Evolutionary conservation across 306 rosid species (phyloP).

Genomic region (Gastrolobium bilobum): DNA sequence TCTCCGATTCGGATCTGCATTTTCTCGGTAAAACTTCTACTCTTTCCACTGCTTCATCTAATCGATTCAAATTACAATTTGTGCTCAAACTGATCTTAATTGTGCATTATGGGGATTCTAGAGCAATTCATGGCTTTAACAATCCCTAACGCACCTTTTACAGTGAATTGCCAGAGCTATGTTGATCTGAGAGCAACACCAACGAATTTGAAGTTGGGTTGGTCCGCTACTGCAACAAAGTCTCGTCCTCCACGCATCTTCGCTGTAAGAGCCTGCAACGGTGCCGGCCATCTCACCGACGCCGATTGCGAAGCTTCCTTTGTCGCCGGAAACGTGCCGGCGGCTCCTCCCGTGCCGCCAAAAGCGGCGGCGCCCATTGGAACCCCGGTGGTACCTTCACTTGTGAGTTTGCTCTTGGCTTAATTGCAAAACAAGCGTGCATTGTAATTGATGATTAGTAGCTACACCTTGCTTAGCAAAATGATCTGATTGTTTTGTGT

Average conservation of each 20-base stretch:
- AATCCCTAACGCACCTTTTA: slow-evolving; percentile 54
- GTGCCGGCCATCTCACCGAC: slow-evolving; percentile 56
- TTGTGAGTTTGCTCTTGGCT: slow-evolving; percentile 58
- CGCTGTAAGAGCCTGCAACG: slow-evolving; percentile 65
- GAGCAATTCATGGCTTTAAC: slow-evolving; percentile 67
- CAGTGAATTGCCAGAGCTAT: slow-evolving; percentile 54
- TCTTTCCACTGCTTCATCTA: neutral
- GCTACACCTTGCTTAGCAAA: slow-evolving; percentile 29
- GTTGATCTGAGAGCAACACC: slow-evolving; percentile 57
- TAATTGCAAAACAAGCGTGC: neutral
- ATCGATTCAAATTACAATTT: neutral
- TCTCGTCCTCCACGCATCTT: slow-evolving; percentile 51
- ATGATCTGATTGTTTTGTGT: neutral
- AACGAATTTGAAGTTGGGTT: slow-evolving; percentile 42
- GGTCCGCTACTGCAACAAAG: slow-evolving; percentile 49
- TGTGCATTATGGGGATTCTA: slow-evolving; percentile 9
- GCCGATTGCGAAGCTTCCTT: slow-evolving; percentile 91
- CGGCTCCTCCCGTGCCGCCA: slow-evolving; percentile 89
- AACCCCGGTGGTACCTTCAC: slow-evolving; percentile 83
- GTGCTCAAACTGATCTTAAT: neutral
- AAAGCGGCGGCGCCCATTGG: slow-evolving; percentile 80
- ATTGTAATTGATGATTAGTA: neutral
- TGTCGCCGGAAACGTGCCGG: slow-evolving; percentile 77
- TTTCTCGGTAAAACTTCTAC: neutral
- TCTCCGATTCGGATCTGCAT: slow-evolving; percentile 4